These are phyloP conservation scores for Carex myosuroides DNA, from an alignment of 176 grass and related monocot species.

Conservation along the genomic window DNA sequence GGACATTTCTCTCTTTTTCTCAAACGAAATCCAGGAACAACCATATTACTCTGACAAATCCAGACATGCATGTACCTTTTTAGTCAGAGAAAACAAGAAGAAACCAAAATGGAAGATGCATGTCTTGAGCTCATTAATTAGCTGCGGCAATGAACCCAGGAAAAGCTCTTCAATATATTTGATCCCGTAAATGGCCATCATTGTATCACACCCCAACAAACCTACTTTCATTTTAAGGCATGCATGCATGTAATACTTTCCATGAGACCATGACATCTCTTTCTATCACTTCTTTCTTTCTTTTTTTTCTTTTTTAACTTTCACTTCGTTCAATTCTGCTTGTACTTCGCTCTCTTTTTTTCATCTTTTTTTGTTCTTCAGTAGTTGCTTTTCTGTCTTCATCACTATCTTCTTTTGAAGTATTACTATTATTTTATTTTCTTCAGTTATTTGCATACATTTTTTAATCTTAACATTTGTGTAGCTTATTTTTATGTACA, in stretches of 20 bases:
- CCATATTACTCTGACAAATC: constrained; percentile 7
- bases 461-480: background rate
- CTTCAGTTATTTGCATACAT: background rate
- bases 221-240: background rate
- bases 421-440: background rate
- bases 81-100: background rate
- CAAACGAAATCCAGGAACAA: constrained; percentile 3
- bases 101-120: background rate
- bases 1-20: background rate
- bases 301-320: background rate
- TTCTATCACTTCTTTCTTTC: constrained; percentile 1
- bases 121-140: background rate
- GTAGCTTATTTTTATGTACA: too few species aligned
- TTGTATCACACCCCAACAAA: background rate
- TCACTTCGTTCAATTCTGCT: background rate
- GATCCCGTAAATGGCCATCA: background rate
- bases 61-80: background rate
- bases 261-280: background rate
- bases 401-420: background rate
- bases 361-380: background rate
- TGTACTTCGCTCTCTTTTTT: background rate
- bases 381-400: background rate
- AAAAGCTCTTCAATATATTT: background rate
- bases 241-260: background rate
- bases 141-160: background rate